Conservation (phyloP, 352 stramenopile species). For the Phytophthora fragariaefolia region DNA sequence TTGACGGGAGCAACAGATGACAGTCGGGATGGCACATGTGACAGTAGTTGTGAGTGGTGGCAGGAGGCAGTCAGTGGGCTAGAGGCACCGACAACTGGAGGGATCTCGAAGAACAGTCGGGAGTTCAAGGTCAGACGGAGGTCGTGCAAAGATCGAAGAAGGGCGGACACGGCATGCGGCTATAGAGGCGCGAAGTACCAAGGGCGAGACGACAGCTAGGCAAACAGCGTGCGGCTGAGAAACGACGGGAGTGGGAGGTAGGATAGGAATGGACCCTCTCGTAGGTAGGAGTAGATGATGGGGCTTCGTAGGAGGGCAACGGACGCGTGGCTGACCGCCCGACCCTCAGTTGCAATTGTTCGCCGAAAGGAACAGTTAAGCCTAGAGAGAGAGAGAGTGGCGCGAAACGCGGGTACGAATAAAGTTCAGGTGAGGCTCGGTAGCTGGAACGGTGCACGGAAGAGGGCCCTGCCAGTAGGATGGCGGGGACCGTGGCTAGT, state of each 20-base stretch:
- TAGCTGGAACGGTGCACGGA: neutral
- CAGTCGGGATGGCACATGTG: neutral
- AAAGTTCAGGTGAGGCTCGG: constrained; percentile 1
- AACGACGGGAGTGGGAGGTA: neutral
- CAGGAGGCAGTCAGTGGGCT: neutral
- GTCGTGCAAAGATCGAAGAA: neutral
- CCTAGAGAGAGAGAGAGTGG: neutral
- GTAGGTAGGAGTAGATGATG: constrained; percentile 3
- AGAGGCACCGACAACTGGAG: neutral
- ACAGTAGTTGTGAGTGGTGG: neutral
- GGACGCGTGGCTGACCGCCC: no score
- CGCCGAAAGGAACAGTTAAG: neutral
- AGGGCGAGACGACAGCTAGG: neutral
- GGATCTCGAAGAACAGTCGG: neutral
- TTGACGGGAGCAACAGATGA: no score
- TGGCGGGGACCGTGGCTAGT: neutral
- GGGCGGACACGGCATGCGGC: no score
- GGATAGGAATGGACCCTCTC: neutral
- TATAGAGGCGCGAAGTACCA: no score
- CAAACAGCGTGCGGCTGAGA: neutral
- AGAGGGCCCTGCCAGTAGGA: neutral
- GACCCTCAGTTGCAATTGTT: no score
- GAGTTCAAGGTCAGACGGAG: neutral
- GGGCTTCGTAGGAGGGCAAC: neutral
- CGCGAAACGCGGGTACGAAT: neutral